These are phyloP conservation scores for Tuber aestivum DNA, from an alignment of 495 filamentous ascomycete species.

Conservation along the genomic window DNA sequence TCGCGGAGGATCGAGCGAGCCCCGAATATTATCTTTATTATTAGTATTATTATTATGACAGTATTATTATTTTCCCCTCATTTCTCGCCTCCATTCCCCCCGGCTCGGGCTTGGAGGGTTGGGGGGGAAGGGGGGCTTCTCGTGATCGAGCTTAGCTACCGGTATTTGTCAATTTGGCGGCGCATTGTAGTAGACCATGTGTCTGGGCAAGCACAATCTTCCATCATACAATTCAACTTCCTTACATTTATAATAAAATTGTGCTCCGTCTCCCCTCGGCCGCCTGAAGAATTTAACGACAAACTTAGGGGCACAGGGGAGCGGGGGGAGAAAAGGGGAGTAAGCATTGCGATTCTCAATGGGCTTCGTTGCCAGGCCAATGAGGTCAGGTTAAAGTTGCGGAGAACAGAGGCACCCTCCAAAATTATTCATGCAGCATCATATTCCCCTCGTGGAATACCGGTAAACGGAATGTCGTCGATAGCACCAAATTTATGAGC, in stretches of 20 bases:
- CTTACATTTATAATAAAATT: neutral
- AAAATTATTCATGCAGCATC: neutral
- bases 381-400: constrained; percentile 28
- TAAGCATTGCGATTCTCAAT: constrained; percentile 24
- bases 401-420: constrained; percentile 21
- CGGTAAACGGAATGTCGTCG: neutral
- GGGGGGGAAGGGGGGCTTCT: neutral
- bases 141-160: neutral
- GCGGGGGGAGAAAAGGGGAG: constrained; percentile 10
- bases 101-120: neutral
- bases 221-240: neutral
- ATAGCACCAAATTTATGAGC: constrained; percentile 33
- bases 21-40: neutral
- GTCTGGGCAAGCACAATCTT: neutral
- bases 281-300: neutral
- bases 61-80: neutral
- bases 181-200: neutral
- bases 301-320: constrained; percentile 28
- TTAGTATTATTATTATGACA: too few relatives aligned
- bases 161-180: neutral
- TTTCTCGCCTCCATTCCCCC: neutral
- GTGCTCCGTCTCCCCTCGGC: neutral
- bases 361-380: constrained; percentile 36
- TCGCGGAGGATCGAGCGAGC: neutral
- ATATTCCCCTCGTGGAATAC: neutral